Percentiles rank a stretch among this genome's conserved stretches.
phyloP scores from a whole-genome alignment of 169 alveolate genomes.

The Hepatocystis sp. region DNA sequence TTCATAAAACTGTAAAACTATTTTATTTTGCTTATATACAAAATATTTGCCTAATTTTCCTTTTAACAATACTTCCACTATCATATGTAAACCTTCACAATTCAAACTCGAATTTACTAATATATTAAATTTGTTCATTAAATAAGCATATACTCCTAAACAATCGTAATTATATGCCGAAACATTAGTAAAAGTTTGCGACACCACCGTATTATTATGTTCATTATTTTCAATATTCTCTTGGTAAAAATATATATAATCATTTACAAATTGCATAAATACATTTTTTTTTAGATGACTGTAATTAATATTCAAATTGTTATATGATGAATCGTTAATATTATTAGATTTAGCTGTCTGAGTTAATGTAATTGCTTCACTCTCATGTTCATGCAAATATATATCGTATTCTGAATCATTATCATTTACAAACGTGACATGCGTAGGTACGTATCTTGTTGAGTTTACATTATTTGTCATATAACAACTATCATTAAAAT shows the following conservation, averaged over 20 bases:
- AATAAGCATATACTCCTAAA: slow-evolving; percentile 68
- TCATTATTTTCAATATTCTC: slow-evolving; percentile 3
- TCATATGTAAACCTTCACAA: slow-evolving; percentile 69
- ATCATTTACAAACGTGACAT: neutral
- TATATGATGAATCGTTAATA: slow-evolving; percentile 22
- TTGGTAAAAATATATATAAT: slow-evolving; percentile 42
- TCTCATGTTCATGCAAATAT: neutral
- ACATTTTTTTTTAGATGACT: slow-evolving; percentile 1
- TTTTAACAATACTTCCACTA: slow-evolving; percentile 49
- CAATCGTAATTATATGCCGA: slow-evolving; percentile 63
- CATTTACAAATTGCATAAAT: slow-evolving; percentile 38
- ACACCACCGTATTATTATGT: neutral
- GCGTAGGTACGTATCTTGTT: neutral
- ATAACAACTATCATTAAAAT: slow-evolving; percentile 28
- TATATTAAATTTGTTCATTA: slow-evolving; percentile 68
- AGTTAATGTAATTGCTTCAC: neutral
- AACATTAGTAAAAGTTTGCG: slow-evolving; percentile 11
- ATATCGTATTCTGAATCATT: neutral
- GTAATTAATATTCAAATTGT: slow-evolving; percentile 19
- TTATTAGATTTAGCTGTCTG: slow-evolving; percentile 46
- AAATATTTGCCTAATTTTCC: slow-evolving; percentile 71
- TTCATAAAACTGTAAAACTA: slow-evolving; percentile 30
- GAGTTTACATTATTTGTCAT: slow-evolving; percentile 1
- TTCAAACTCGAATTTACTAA: slow-evolving; percentile 42
- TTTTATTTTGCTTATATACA: slow-evolving; percentile 21